Base-by-base conservation (phyloP, 1,284 basidiomycete species). In the Rhodotorula glutinis region DNA sequence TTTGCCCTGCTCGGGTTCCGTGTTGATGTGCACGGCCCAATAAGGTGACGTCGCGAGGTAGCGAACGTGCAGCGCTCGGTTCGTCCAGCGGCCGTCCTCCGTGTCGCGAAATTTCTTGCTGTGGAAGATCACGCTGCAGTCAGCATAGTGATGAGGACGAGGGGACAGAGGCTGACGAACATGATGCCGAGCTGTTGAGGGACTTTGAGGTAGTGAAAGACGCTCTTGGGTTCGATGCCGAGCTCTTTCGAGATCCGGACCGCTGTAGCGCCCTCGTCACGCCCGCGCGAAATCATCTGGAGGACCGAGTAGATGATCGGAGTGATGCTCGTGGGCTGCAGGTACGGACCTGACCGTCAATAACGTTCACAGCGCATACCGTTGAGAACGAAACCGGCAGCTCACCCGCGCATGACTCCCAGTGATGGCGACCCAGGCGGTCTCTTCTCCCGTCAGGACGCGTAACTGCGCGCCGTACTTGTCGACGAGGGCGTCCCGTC, bases 141-240 rank as follows among this genome's bases (percentile, higher is more conserved):
- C n/a, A n/a, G n/a, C n/a, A n/a, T n/a, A n/a, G n/a, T n/a, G n/a
- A n/a, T n/a, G n/a, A n/a, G n/a, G n/a, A n/a, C n/a, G n/a, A n/a
- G n/a, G n/a, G n/a, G n/a, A n/a, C n/a, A n/a, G n/a, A n/a, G n/a
- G n/a, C 14, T 21, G 47, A 76, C 87, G 60, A 81, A 91, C 89
- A 91, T 83, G 43, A 90, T 81, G 69, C 85, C 85, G 60, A 92
- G 81, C 53, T 87, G 85, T 4, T 86, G 81, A 13, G 92, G 81
- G 72, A 89, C 86, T 72, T 86, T 85, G 65, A 91, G 85, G 67
- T 91, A 84, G 79, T 92, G 92, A 76, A 91, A 91, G 73, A 90
- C 89, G 1, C 90, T 89, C 79, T 92, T 93, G 75, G 91, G 89
- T 76, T 93, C 91, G 75, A 92, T 91, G 54, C 85, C 85, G n/a